Evolutionary conservation across 495 filamentous ascomycete species (phyloP), one percentile per base, ranked within the genome.

Genomic region (Aspergillus homomorphus): DNA sequence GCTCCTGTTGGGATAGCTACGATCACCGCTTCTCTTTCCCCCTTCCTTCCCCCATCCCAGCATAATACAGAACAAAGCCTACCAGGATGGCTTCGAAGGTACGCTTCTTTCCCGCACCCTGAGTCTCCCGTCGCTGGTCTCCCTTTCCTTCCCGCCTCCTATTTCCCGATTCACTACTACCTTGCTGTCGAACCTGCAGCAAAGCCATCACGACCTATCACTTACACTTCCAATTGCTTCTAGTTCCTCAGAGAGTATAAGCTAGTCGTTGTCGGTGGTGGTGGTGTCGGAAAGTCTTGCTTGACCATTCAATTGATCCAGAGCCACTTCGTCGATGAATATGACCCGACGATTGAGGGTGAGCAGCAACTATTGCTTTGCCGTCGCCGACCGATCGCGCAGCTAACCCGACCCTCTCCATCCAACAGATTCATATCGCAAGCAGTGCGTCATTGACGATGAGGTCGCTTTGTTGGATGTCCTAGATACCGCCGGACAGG

Each of bases 341-440:
- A 98, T 75, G 94, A 98, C 75, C 94, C 94, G 45, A 98, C 94
- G 67, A 98, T 98, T 68, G 94, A 98, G 88, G 94, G 94, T 97
- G 74, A 63, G 85, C 62, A 41, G 49, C 18, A n/a, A 49, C 49
- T 16, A 24, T 52, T 54, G 45, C 19, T 53, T 5, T 33, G 18
- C 21, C 9, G 38, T 68, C 49, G 20, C 33, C 33, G 33, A 18
- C 20, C 48, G 26, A 56, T 53, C 51, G n/a, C 53, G 52, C 65
- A 42, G 51, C 63, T 67, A 61, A 72, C 60, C 24, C 45, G 18
- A 57, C 22, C 24, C 18, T 30, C 51, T 30, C 42, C 51, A 52
- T 53, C 19, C 42, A 56, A 53, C 74, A 98, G 94, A 98, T 73
- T 98, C 94, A 59, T 98, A 98, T 80, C 93, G 94, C 76, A 98